These are phyloP conservation scores for Periconia macrospinosa DNA, from an alignment of 2,329 filamentous ascomycete species.

Conservation along the genomic window DNA sequence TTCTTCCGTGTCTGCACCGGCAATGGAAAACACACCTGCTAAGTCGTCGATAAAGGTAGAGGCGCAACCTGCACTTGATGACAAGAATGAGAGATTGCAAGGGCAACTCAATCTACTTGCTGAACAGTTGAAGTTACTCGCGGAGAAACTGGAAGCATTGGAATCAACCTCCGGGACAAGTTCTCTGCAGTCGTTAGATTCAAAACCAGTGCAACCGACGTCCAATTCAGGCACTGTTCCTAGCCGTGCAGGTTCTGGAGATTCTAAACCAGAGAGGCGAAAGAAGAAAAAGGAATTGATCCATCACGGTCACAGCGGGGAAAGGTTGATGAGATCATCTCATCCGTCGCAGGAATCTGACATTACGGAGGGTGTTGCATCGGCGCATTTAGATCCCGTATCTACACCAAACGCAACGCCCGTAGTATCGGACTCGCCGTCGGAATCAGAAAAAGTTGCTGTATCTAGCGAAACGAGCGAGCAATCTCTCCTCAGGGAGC, in stretches of 20 bases:
- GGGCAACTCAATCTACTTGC: neutral
- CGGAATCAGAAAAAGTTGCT: neutral
- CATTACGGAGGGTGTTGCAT: neutral
- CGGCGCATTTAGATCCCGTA: neutral
- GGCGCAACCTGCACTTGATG: neutral
- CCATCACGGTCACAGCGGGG: neutral
- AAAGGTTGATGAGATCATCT: neutral
- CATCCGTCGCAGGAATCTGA: neutral
- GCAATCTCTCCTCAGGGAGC: conserved; percentile 50
- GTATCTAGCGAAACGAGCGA: conserved; percentile 15
- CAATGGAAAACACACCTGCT: neutral
- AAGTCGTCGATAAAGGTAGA: neutral
- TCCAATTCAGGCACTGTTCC: neutral
- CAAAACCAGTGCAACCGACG: neutral
- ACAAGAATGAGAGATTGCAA: neutral
- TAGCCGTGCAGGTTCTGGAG: too few species aligned
- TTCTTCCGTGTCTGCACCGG: too few species aligned
- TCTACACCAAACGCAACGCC: neutral
- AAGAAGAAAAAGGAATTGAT: neutral
- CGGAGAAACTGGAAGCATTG: neutral
- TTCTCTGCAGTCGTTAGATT: neutral
- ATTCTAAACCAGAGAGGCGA: neutral
- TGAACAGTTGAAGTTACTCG: neutral
- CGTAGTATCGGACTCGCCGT: neutral
- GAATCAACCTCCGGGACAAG: too few species aligned